Evolutionary conservation across 768 basidiomycete genomes (phyloP), one percentile per base, ranked within the genome.

Genomic region (Leccinum variicolor): DNA sequence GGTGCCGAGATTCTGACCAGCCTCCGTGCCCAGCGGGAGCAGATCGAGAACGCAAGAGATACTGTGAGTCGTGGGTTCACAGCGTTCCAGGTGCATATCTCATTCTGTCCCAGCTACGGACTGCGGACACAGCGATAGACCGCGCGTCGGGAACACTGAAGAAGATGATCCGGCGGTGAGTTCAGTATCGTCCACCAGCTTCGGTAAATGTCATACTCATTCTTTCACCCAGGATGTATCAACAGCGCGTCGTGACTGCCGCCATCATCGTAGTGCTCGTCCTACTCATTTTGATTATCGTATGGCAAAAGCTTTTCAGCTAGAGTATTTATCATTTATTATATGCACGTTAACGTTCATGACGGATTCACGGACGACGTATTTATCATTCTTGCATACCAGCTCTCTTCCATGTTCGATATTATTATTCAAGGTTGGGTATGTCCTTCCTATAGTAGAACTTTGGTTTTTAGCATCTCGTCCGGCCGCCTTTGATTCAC

Each of bases 81-180:
- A 47, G 9, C 33, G 9, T 33, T 41, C 19, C 33, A 2, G 15
- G 28, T 10, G 11, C 10, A 10, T 9, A 36, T 47, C 31, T 60
- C 13, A 56, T 29, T 14, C 13, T 39, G 21, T 33, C 25, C 28
- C 66, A 96, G 94, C 82, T 99, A 33, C 82, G 85, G 64, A 82
- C 87, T 45, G 94, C 96, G 33, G 95, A 98, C 67, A 80, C 81
- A 19, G 87, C 90, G 5, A 94, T 99, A 66, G 93, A 95, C 73
- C 83, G 90, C 39, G 96, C 97, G 28, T 88, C 92, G 3, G 87
- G 87, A 13, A 98, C 95, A 45, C 75, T 99, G 52, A 96, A 89
- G 78, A 89, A 90, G 74, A 98, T 98, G 96, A 89, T 98, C 56
- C 81, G 89, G 76, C 86, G 92, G 97, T 97, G 73, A 63, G 87